Evolutionary conservation across 495 filamentous ascomycete species (phyloP).

Genomic region (Penicillium dipodomyicola): DNA sequence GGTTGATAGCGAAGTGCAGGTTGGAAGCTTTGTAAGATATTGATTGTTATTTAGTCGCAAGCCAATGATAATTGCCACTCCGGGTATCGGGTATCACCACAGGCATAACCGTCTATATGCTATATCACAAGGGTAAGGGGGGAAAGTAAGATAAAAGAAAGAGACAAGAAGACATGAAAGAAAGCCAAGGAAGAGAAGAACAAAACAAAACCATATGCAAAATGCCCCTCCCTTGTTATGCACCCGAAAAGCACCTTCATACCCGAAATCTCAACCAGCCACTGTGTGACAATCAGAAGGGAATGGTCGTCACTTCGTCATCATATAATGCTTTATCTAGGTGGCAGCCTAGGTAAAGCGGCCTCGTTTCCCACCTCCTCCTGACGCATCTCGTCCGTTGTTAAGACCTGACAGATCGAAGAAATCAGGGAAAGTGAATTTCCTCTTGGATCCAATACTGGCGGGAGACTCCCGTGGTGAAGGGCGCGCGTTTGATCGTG

Average conservation of each 20-base stretch:
- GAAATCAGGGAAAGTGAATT: conserved; percentile 72
- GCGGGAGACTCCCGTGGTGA: conserved; percentile 39
- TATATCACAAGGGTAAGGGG: conserved; percentile 24
- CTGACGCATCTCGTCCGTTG: conserved; percentile 63
- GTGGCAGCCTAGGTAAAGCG: conserved; percentile 53
- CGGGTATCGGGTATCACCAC: conserved; percentile 46
- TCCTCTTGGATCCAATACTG: conserved; percentile 73
- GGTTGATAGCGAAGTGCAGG: not conserved
- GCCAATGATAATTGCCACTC: conserved; percentile 35
- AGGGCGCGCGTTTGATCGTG: conserved; percentile 43
- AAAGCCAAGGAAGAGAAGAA: conserved; percentile 16
- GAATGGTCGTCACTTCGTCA: conserved; percentile 41
- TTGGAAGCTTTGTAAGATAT: conserved; percentile 22
- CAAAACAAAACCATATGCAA: conserved; percentile 34
- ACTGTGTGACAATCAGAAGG: conserved; percentile 41
- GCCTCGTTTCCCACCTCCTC: conserved; percentile 68
- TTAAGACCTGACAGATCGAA: conserved; percentile 73
- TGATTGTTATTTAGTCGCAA: conserved; percentile 30
- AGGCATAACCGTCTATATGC: conserved; percentile 44
- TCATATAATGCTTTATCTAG: conserved; percentile 33
- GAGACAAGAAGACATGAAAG: conserved; percentile 10
- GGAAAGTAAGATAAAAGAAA: conserved; percentile 11
- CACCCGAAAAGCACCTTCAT: conserved; percentile 30
- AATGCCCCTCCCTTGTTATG: conserved; percentile 41
- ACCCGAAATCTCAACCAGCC: conserved; percentile 30